Conservation (phyloP, 257 asterid species). For the Phtheirospermum japonicum region DNA sequence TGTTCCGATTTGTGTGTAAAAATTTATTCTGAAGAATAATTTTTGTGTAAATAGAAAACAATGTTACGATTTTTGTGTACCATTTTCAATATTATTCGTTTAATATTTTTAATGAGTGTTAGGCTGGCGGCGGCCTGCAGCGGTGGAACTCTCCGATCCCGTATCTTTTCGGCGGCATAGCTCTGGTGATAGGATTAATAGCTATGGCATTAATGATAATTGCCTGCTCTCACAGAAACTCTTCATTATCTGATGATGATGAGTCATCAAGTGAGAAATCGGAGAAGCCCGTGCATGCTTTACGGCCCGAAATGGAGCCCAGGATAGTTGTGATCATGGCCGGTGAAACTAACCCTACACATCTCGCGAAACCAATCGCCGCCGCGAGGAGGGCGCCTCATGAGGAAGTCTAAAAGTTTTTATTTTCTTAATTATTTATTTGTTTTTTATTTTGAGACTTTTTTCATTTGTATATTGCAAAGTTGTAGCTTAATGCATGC, state of each 20-base stretch:
- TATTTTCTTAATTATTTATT: not conserved
- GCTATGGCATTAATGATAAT: constrained; percentile 41
- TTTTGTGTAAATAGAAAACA: no score
- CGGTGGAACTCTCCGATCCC: constrained; percentile 53
- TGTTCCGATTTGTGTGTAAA: no score
- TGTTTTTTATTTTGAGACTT: not conserved
- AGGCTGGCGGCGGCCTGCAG: constrained; percentile 33
- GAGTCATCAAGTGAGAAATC: not conserved
- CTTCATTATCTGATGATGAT: constrained; percentile 1
- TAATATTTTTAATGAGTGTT: no score
- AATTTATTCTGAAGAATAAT: no score
- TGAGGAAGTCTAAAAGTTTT: not conserved
- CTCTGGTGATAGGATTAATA: constrained; percentile 38
- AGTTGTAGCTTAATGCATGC: not conserved
- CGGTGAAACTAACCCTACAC: not conserved
- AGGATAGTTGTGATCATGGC: constrained; percentile 3
- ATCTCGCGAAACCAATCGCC: not conserved
- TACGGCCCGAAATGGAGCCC: constrained; percentile 2
- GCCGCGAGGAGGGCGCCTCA: not conserved
- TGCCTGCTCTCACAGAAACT: constrained; percentile 31
- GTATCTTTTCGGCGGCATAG: constrained; percentile 42
- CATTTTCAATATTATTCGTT: no score
- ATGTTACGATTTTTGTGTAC: no score
- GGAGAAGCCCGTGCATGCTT: not conserved
- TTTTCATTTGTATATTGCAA: not conserved